Evolutionary conservation across 805 yeast genomes (phyloP), one percentile per base, ranked within the genome.

Genomic region (Starmera quercuum): DNA sequence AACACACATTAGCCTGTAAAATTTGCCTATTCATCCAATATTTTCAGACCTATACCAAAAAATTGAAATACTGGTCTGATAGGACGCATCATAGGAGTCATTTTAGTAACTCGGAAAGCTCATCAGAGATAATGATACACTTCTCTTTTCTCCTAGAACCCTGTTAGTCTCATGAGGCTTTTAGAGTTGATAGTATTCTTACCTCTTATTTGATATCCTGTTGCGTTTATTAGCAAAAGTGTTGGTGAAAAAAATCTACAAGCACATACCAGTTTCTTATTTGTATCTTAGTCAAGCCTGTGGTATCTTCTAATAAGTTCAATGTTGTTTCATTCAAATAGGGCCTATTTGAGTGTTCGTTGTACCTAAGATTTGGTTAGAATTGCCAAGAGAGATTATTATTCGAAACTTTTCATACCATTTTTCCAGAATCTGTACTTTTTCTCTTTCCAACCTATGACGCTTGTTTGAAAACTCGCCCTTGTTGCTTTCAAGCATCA

Each of bases 201-300:
- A 25, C 27, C 34, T 25, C 13, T 32, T 32, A 18, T 32, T 32
- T 13, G 34, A 17, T 6, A 32, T 13, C 34, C 34, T 32, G 8
- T n/a, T n/a, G n/a, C n/a, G n/a, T n/a, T n/a, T n/a, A n/a, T n/a
- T n/a, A n/a, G n/a, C 17, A 26, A 17, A 17, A 19, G 10, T 26
- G 34, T 32, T 26, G 26, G 34, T 32, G 15, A 7, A 7, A 26
- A 20, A 4, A 7, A 6, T 9, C 14, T 36, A 41, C 31, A 38
- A 38, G 2, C 40, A 42, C 18, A 36, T 46, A 37, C 51, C 51
- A 49, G 23, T 42, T 47, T 18, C 35, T 38, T 6, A 49, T 40
- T 26, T 49, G 52, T 9, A 38, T 30, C 6, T 26, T 25, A 7
- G 27, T 25, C 9, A 47, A 34, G 4, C 45, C 45, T 3, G 51